These are phyloP conservation scores for Botrytis sinoallii DNA, from an alignment of 2,329 filamentous ascomycete genomes.

Conservation along the genomic window DNA sequence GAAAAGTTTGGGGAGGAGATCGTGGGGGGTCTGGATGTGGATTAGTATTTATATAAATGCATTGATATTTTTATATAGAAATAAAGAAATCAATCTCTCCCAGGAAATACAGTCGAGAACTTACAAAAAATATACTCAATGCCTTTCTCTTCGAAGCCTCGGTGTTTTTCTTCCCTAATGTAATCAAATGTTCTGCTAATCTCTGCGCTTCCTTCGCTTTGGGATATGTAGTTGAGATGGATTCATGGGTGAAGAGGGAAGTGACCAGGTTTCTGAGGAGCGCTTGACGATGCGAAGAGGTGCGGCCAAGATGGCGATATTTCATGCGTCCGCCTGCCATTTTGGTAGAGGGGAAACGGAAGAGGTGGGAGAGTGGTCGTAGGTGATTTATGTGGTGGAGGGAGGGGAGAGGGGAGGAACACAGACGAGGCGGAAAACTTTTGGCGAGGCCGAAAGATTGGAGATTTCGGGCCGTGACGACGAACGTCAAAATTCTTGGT, in stretches of 20 bases:
- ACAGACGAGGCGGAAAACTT: constrained; percentile 21
- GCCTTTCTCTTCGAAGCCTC: constrained; percentile 73
- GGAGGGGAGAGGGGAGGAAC: neutral
- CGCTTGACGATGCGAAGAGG: constrained; percentile 83
- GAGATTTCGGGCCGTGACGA: neutral
- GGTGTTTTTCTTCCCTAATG: constrained; percentile 88
- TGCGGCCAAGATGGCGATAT: constrained; percentile 84
- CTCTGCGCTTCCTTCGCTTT: constrained; percentile 97
- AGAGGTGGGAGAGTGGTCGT: neutral
- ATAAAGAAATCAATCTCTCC: neutral
- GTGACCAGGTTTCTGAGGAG: constrained; percentile 95
- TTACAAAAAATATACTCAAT: constrained; percentile 80
- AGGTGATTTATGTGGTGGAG: neutral
- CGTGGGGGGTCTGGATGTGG: constrained; percentile 57
- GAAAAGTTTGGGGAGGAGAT: constrained; percentile 82
- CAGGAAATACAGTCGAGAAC: constrained; percentile 36
- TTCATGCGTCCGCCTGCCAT: constrained; percentile 88
- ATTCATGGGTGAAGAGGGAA: constrained; percentile 88
- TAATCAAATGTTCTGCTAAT: constrained; percentile 91
- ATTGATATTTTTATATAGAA: neutral
- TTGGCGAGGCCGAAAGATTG: constrained; percentile 26
- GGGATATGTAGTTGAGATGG: constrained; percentile 90
- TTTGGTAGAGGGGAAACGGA: constrained; percentile 25
- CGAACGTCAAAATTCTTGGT: constrained; percentile 14
- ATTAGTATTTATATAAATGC: constrained; percentile 2